A percentile compares a stretch with the other conserved stretches of the same genome.
Evolutionary conservation across 768 basidiomycete species (phyloP).

Genomic region (Suillus placidus): DNA sequence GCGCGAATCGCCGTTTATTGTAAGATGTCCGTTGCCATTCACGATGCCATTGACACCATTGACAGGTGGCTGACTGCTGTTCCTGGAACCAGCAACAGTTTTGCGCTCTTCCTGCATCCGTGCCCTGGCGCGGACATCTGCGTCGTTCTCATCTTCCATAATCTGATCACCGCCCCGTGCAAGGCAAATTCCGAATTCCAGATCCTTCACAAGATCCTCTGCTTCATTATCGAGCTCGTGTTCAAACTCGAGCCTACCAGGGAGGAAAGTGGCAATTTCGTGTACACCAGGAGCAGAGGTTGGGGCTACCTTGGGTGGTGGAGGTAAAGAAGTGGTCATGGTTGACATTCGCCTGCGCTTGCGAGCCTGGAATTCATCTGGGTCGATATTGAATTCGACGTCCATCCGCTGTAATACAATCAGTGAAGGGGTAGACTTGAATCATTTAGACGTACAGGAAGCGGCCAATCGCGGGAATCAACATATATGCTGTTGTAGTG

Average conservation of each 20-base stretch:
- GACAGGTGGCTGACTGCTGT: constrained; percentile 26
- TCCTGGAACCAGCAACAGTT: constrained; percentile 20
- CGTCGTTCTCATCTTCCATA: constrained; percentile 76
- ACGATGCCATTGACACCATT: constrained; percentile 30
- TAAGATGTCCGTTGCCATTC: constrained; percentile 42
- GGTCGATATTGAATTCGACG: constrained; percentile 67
- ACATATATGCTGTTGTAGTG: constrained; percentile 88
- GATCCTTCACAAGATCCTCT: constrained; percentile 91
- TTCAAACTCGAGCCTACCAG: constrained; percentile 97
- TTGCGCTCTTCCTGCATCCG: constrained; percentile 45
- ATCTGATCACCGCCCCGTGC: constrained; percentile 85
- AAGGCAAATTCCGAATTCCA: constrained; percentile 91
- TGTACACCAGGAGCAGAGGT: constrained; percentile 91
- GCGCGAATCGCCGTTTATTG: constrained; percentile 40
- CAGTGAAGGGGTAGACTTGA: constrained; percentile 15
- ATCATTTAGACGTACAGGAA: constrained; percentile 61
- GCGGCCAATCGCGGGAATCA: constrained; percentile 74
- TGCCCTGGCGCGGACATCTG: constrained; percentile 60
- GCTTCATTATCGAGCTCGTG: constrained; percentile 98
- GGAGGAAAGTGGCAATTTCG: constrained; percentile 90
- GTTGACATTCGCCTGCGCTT: constrained; percentile 88
- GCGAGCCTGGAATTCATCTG: constrained; percentile 82
- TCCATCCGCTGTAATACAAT: constrained; percentile 43
- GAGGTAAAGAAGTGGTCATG: constrained; percentile 61
- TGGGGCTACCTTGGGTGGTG: constrained; percentile 72